Conservation (phyloP, 495 filamentous ascomycete species). For the Lasiosphaeria hispida region DNA sequence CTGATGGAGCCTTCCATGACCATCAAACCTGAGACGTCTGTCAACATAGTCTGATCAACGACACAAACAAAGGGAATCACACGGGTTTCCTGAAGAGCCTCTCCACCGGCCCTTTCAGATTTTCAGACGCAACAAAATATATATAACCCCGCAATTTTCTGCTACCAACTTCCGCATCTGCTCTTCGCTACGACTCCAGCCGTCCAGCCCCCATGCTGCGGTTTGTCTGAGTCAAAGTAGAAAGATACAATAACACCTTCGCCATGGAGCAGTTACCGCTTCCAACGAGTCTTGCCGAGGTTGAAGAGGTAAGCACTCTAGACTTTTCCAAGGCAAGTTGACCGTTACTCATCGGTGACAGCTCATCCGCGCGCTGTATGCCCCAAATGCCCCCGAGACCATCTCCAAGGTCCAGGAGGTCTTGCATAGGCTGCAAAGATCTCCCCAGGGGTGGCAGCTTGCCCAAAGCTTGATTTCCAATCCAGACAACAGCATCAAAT, state of each 20-base stretch:
- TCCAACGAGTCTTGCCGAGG: conserved; percentile 41
- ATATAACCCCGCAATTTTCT: not conserved
- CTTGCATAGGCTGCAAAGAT: conserved; percentile 74
- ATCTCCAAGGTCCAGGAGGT: conserved; percentile 69
- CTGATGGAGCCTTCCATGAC: too few relatives aligned
- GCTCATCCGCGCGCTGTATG: conserved; percentile 65
- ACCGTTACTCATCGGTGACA: conserved; percentile 34
- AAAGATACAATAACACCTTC: not conserved
- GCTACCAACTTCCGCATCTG: not conserved
- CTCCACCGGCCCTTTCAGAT: too few relatives aligned
- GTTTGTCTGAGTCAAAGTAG: not conserved
- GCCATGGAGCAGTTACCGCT: conserved; percentile 30
- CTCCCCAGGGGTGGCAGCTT: conserved; percentile 78
- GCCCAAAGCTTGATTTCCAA: conserved; percentile 68
- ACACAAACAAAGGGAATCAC: too few relatives aligned
- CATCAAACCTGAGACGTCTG: too few relatives aligned
- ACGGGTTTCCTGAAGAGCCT: too few relatives aligned
- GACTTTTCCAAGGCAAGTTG: not conserved
- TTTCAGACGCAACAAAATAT: not conserved
- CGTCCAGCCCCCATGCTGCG: not conserved
- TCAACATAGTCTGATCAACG: too few relatives aligned
- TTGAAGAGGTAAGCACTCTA: conserved; percentile 36
- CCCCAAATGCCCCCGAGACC: conserved; percentile 58
- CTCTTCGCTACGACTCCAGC: not conserved
- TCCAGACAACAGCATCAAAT: conserved; percentile 69